phyloP scores from a whole-genome alignment of 306 rosid genomes.

The Echinosophora koreensis region DNA sequence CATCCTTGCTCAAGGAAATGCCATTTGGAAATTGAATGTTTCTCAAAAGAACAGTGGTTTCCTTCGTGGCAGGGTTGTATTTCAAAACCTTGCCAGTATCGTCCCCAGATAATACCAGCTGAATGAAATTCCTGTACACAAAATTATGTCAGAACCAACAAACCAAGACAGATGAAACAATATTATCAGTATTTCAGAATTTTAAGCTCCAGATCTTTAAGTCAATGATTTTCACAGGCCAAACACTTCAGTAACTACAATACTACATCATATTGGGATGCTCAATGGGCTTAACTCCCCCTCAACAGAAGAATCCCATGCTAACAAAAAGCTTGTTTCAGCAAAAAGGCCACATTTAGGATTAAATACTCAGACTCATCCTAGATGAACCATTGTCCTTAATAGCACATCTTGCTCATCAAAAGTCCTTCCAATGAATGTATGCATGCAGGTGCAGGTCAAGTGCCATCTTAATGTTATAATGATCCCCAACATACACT shows the following conservation, averaged over 20 bases:
- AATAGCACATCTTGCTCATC: conserved; percentile 14
- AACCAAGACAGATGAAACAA: conserved; percentile 29
- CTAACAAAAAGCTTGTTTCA: conserved; percentile 26
- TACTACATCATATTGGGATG: conserved; percentile 6
- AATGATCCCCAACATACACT: conserved; percentile 1
- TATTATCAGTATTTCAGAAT: conserved; percentile 14
- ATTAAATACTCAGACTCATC: conserved; percentile 11
- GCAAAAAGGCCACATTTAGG: not conserved
- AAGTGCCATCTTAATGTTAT: conserved; percentile 3
- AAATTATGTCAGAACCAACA: conserved; percentile 49
- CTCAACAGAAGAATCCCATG: conserved; percentile 8
- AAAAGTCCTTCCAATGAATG: not conserved
- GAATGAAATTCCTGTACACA: conserved; percentile 81
- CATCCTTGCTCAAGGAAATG: conserved; percentile 87
- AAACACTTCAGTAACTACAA: not conserved
- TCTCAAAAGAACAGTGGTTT: conserved; percentile 83
- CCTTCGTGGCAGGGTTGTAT: conserved; percentile 73
- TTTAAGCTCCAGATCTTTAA: conserved; percentile 1
- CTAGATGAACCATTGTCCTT: conserved; percentile 5
- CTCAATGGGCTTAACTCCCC: conserved; percentile 9
- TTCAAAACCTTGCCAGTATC: conserved; percentile 81
- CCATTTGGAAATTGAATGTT: conserved; percentile 91
- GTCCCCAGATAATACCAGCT: conserved; percentile 77
- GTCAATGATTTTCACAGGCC: conserved; percentile 1
- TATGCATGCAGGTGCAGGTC: not conserved